A percentile compares a stretch with the other conserved stretches of the same genome.
Conservation (phyloP, 2,329 filamentous ascomycete species). For the Stagonosporopsis cucurbitacearum region DNA sequence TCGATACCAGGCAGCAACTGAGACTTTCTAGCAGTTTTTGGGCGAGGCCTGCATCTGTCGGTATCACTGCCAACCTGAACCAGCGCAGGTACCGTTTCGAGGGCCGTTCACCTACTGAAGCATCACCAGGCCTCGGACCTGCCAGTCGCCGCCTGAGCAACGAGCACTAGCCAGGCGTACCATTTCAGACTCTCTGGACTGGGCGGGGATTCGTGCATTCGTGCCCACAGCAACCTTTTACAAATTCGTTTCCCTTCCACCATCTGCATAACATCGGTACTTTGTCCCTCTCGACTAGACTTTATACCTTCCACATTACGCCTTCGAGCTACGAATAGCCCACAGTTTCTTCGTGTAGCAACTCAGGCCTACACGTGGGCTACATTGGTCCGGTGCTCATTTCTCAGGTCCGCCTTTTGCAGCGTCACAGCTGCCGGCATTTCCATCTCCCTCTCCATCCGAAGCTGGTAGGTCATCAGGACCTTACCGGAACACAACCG, state of each 20-base stretch:
- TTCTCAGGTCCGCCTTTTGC: constrained; percentile 46
- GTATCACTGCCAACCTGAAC: constrained; percentile 48
- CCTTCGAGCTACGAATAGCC: constrained; percentile 38
- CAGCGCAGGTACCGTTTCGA: constrained; percentile 48
- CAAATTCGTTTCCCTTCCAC: constrained; percentile 40
- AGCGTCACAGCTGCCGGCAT: constrained; percentile 49
- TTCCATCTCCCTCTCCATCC: constrained; percentile 51
- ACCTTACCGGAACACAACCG: constrained; percentile 54
- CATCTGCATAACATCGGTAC: constrained; percentile 42
- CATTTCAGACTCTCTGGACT: constrained; percentile 35
- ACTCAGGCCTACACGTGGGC: constrained; percentile 55
- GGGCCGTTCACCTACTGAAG: constrained; percentile 36
- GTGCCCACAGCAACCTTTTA: constrained; percentile 41
- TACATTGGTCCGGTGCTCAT: constrained; percentile 55
- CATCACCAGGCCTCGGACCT: constrained; percentile 36
- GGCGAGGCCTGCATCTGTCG: constrained; percentile 53
- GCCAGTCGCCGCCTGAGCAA: constrained; percentile 38
- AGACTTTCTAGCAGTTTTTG: constrained; percentile 53
- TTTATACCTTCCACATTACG: constrained; percentile 36
- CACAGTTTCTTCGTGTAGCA: constrained; percentile 58
- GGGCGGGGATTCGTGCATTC: constrained; percentile 39
- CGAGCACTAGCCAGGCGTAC: constrained; percentile 40
- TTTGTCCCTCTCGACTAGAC: constrained; percentile 43
- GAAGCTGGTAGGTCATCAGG: constrained; percentile 52
- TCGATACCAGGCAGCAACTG: constrained; percentile 48